Conservation (phyloP, 2,329 filamentous ascomycete genomes). For the Xenoacremonium recifei region DNA sequence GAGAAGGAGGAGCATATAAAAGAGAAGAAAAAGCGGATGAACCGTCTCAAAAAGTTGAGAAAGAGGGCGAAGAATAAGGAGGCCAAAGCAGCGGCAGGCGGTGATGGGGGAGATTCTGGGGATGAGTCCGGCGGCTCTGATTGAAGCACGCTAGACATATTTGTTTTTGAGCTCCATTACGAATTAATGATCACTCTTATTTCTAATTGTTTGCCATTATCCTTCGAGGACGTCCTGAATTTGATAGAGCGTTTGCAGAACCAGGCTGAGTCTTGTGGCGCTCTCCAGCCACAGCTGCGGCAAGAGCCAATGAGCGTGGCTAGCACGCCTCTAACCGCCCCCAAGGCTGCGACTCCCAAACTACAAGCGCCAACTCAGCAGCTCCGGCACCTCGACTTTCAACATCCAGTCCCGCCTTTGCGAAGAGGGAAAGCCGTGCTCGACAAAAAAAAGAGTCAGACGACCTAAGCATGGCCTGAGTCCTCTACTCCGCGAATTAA, state of each 20-base stretch:
- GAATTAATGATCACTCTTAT: too few relatives aligned
- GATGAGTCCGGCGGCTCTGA: constrained; percentile 15
- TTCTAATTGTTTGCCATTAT: too few relatives aligned
- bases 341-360: constrained; percentile 15
- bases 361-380: constrained; percentile 14
- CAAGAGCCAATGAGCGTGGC: constrained; percentile 21
- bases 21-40: constrained; percentile 63
- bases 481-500: too few relatives aligned
- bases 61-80: constrained; percentile 56
- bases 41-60: constrained; percentile 59
- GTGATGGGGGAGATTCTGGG: constrained; percentile 20
- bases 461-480: too few relatives aligned
- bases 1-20: constrained; percentile 56
- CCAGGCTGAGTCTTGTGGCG: constrained; percentile 5
- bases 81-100: constrained; percentile 39
- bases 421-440: too few relatives aligned
- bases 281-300: constrained; percentile 9
- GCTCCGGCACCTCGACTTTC: too few relatives aligned
- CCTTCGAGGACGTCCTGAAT: too few relatives aligned
- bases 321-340: constrained; percentile 9
- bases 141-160: too few relatives aligned
- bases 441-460: too few relatives aligned
- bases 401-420: too few relatives aligned
- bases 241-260: neutral
- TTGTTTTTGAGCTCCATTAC: too few relatives aligned